phyloP scores from a whole-genome alignment of 441 rosid species.

The Adansonia rubrostipa region DNA sequence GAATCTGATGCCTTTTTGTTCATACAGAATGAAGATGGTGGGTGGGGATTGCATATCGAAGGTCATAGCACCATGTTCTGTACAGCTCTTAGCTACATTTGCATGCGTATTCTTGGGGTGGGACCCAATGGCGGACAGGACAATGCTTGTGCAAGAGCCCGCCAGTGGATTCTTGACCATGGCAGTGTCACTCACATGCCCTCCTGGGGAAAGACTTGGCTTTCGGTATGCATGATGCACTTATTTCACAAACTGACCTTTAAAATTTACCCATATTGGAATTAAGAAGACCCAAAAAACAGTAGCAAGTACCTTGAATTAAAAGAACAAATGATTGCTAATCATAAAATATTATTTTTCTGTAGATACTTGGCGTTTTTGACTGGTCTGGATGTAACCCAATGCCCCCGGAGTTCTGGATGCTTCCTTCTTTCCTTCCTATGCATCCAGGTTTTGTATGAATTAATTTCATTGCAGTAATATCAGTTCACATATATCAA shows the following conservation, averaged over 20 bases:
- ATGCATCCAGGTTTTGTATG: conserved; percentile 51
- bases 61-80: conserved; percentile 68
- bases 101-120: conserved; percentile 56
- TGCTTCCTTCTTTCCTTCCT: conserved; percentile 59
- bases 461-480: neutral
- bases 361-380: conserved; percentile 55
- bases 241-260: neutral
- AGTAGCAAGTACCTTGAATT: neutral
- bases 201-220: conserved; percentile 81
- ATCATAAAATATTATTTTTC: neutral
- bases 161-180: conserved; percentile 56
- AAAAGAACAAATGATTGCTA: neutral
- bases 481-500: neutral
- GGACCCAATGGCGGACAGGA: conserved; percentile 43
- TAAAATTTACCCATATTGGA: neutral
- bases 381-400: conserved; percentile 68
- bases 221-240: conserved; percentile 41
- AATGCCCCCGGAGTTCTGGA: conserved; percentile 69
- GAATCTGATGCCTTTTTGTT: neutral
- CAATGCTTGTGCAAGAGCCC: conserved; percentile 42
- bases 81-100: conserved; percentile 53
- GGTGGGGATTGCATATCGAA: conserved; percentile 72
- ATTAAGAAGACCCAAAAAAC: neutral
- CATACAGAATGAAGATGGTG: conserved; percentile 63
- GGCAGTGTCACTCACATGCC: conserved; percentile 58